Base-by-base conservation (phyloP, 2,329 filamentous ascomycete species). In the Seiridium unicorne region DNA sequence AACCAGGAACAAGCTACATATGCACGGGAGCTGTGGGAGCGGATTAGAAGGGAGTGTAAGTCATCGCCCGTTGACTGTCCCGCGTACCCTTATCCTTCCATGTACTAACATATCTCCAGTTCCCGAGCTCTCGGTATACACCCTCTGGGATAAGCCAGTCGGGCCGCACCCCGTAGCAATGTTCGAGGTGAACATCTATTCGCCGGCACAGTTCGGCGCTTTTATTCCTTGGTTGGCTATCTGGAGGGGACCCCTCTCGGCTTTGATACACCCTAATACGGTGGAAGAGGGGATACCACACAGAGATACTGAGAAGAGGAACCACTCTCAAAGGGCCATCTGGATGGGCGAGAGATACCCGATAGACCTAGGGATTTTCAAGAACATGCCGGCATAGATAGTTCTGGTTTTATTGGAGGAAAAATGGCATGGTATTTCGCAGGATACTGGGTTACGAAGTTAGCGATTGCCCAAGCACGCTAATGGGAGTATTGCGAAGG, bases 161-260 rank as follows among this genome's bases (percentile, higher is more conserved):
- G 93, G 93, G 0, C 93, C 93, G 0, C 93, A 97, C 72, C 88
- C 90, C 0, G 74, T 92, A 0, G 90, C 88, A 57, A 97, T 96
- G 92, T 97, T 97, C 68, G 93, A 97, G 75, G 92, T 97, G 51
- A 96, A 96, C 66, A 51, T 97, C 26, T 92, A 94, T 73, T 92
- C 89, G 0, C 93, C 93, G 0, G 88, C 86, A 3, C 91, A 97
- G 73, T 97, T 97, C 69, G 93, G 93, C 0, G 93, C 93, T 0
- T 96, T 97, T 68, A 78, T 97, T 44, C 84, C 91, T 0, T 97
- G 93, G 93, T 77, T 97, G 36, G 84, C 91, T 36, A 85, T 97
- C 60, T 89, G 93, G 75, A 83, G 93, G 4, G 93, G 93, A 0
- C 91, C 91, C 2, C 74, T 97, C 62, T 93, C 89, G 53, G 92